Conservation (phyloP, 805 yeast genomes). For the Groenewaldozyma tartarivorans region DNA sequence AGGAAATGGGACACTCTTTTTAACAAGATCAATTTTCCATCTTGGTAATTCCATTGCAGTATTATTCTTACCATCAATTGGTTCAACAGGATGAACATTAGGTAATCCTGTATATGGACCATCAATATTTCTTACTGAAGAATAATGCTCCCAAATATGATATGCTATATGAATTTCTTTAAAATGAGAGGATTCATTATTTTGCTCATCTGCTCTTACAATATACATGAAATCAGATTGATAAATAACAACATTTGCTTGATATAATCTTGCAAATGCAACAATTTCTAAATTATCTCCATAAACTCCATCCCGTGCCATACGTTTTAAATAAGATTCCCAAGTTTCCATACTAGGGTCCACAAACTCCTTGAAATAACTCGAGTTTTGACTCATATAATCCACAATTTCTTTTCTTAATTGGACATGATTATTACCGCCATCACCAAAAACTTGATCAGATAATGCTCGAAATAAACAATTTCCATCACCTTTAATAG, state of each 20-base stretch:
- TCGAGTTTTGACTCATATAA: constrained; percentile 24
- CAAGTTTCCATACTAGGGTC: constrained; percentile 20
- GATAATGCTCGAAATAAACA: constrained; percentile 34
- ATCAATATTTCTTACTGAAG: constrained; percentile 29
- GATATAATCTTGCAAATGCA: constrained; percentile 29
- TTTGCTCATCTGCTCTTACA: constrained; percentile 18
- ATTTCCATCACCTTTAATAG: constrained; percentile 34
- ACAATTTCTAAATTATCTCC: constrained; percentile 35
- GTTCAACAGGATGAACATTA: constrained; percentile 9
- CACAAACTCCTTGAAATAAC: constrained; percentile 25
- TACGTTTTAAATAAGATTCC: constrained; percentile 25
- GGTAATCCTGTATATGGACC: constrained; percentile 31
- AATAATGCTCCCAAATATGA: constrained; percentile 37
- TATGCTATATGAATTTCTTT: constrained; percentile 29
- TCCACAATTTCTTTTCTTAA: constrained; percentile 26
- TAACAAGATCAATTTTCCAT: constrained; percentile 25
- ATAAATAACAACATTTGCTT: constrained; percentile 29
- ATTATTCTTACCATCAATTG: neutral
- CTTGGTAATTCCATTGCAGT: constrained; percentile 12
- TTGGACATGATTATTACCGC: constrained; percentile 20
- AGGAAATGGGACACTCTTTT: constrained; percentile 19
- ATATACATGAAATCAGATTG: constrained; percentile 30
- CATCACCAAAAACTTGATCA: constrained; percentile 32
- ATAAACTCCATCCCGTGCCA: constrained; percentile 31
- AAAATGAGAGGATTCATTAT: constrained; percentile 1